Evolutionary conservation across 202 grass and related monocot species (phyloP).

Genomic region (Musa balbisiana): DNA sequence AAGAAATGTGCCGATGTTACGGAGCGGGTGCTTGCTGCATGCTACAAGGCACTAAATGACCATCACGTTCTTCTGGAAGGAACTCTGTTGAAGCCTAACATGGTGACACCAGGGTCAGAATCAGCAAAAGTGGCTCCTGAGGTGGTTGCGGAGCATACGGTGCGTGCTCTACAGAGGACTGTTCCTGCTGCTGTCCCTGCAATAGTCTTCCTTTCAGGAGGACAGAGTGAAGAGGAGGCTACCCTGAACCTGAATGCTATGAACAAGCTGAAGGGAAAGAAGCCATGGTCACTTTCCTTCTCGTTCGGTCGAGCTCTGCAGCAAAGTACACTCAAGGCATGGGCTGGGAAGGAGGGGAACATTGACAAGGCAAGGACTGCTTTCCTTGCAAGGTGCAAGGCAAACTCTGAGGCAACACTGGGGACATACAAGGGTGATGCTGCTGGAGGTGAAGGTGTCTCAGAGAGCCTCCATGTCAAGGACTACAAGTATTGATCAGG

Average conservation of each 20-base stretch:
- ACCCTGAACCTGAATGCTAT: conserved; percentile 13
- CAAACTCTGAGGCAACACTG: conserved; percentile 4
- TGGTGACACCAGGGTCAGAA: conserved; percentile 2
- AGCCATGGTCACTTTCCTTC: conserved; percentile 11
- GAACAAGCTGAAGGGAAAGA: conserved; percentile 15
- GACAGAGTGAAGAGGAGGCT: conserved; percentile 14
- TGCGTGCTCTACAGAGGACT: not conserved
- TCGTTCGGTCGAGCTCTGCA: conserved; percentile 7
- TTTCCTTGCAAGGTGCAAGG: conserved; percentile 4
- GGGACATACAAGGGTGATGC: not conserved
- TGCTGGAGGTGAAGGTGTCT: conserved; percentile 1
- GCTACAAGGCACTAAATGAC: conserved; percentile 13
- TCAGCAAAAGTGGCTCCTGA: conserved; percentile 5
- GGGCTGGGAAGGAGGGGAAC: conserved; percentile 1
- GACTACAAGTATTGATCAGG: not conserved
- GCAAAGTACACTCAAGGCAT: conserved; percentile 13
- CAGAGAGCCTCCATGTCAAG: conserved; percentile 2
- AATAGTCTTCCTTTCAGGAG: conserved; percentile 4
- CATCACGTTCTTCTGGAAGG: conserved; percentile 4
- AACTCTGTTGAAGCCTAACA: conserved; percentile 8
- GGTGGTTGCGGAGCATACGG: not conserved
- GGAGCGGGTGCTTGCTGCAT: conserved; percentile 5
- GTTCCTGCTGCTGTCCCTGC: conserved; percentile 4
- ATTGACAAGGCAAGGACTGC: conserved; percentile 6
- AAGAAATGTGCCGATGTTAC: conserved; percentile 10